Percentiles rank a stretch among this genome's conserved stretches.
These are phyloP conservation scores for Pichia thaimueangensis DNA, from an alignment of 805 yeast species.

Conservation along the genomic window DNA sequence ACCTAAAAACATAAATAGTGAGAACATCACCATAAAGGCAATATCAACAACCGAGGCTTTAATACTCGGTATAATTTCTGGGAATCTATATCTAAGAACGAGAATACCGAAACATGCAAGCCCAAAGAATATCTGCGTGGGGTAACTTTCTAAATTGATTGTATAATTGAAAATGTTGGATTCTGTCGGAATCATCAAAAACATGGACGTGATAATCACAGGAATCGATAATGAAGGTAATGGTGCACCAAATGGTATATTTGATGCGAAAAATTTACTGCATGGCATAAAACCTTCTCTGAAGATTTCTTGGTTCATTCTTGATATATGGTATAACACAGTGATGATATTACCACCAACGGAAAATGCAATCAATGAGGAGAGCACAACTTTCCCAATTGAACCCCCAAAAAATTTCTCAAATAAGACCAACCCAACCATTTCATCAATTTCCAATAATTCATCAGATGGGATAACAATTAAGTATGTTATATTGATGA, in stretches of 20 bases:
- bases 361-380: conserved; percentile 44
- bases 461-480: conserved; percentile 45
- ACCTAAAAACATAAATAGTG: conserved; percentile 42
- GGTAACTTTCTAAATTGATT: conserved; percentile 47
- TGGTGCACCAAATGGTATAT: conserved; percentile 50
- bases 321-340: conserved; percentile 45
- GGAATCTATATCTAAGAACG: conserved; percentile 45
- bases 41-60: conserved; percentile 47
- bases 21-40: conserved; percentile 37
- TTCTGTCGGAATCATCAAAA: conserved; percentile 38
- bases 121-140: conserved; percentile 42
- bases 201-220: conserved; percentile 33
- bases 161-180: conserved; percentile 48
- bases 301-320: conserved; percentile 52
- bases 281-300: conserved; percentile 50
- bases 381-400: conserved; percentile 42
- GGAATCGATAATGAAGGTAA: conserved; percentile 40
- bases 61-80: conserved; percentile 44
- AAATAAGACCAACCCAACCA: conserved; percentile 47
- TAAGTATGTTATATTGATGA: conserved; percentile 45
- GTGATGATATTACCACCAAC: conserved; percentile 53
- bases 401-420: conserved; percentile 44
- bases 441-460: conserved; percentile 38
- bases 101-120: conserved; percentile 53
- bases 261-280: conserved; percentile 45